A percentile compares a stretch with the other conserved stretches of the same genome.
Evolutionary conservation across 306 rosid genomes (phyloP).

Genomic region (Mimosa pudica): DNA sequence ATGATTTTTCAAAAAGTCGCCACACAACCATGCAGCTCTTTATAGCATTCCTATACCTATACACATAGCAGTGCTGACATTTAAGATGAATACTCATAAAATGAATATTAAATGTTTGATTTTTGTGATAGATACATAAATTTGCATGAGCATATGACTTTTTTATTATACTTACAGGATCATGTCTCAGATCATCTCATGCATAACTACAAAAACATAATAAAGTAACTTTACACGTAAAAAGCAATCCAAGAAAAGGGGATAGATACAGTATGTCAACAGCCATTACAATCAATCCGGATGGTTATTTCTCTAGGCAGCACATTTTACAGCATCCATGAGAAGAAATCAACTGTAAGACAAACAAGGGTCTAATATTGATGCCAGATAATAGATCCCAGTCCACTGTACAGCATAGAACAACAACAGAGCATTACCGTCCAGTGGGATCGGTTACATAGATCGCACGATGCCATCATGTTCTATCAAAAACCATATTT

Average conservation of each 20-base stretch:
- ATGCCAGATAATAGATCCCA: neutral
- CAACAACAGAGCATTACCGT: no score
- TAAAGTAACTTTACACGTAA: no score
- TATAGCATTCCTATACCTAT: neutral
- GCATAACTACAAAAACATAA: no score
- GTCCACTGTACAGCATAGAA: neutral
- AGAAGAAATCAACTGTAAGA: neutral
- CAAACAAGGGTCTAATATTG: slow-evolving; percentile 2
- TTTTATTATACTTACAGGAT: neutral
- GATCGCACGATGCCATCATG: no score
- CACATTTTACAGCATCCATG: neutral
- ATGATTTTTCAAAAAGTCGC: neutral
- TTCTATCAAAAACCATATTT: no score
- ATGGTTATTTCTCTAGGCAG: neutral
- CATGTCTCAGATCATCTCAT: no score
- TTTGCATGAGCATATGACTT: neutral
- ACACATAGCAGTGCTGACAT: neutral
- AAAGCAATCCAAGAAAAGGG: no score
- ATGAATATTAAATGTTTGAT: neutral
- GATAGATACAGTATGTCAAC: neutral
- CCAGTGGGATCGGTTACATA: no score
- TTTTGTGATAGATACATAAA: neutral
- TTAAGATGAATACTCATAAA: neutral
- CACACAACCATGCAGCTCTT: neutral
- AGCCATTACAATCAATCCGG: neutral